Evolutionary conservation across 768 basidiomycete genomes (phyloP), one percentile per base, ranked within the genome.

Genomic region (Phaffia australis): DNA sequence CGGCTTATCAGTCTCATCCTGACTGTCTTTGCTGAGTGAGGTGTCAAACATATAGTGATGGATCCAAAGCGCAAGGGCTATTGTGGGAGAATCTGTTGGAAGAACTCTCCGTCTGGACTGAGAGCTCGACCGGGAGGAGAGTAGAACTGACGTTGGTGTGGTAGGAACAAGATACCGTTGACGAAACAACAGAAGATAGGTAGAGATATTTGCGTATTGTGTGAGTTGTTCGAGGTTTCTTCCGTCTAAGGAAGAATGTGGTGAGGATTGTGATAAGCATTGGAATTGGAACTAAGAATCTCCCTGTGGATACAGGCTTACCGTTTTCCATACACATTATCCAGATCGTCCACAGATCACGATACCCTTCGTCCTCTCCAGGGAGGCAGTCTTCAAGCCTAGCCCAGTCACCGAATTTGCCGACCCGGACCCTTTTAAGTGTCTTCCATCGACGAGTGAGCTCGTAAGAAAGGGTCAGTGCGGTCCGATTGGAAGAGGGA

Each of bases 251-350:
- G 21, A 27, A 51, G 29, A 19, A 56, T 1, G 46, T 23, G 15
- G 18, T 18, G 35, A 63, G 9, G 1, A 27, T 11, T 27, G 6
- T 59, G 35, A 60, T 42, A 25, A 50, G 58, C 5, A 29, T 21
- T 16, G 15, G 27, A 23, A 30, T 6, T 32, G 60, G 15, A 6
- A 50, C 18, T n/a, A 18, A 3, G 11, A n/a, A 42, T 27, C 21
- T 63, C 7, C 21, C 21, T 27, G 35, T 18, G 2, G 3, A 3
- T 14, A 25, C 15, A 1, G 6, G 56, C 81, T 84, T 27, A 75
- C 76, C 76, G 71, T 77, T 75, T 68, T 77, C 76, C 11, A 75
- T 64, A 27, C 75, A 59, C 74, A 77, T 74, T 54, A 76, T 23
- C 60, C 75, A 75, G 7, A 74, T 58, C 16, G 69, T 71, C 74